These are phyloP conservation scores for Lotmaria passim DNA, from an alignment of 208 protist genomes.

Conservation along the genomic window DNA sequence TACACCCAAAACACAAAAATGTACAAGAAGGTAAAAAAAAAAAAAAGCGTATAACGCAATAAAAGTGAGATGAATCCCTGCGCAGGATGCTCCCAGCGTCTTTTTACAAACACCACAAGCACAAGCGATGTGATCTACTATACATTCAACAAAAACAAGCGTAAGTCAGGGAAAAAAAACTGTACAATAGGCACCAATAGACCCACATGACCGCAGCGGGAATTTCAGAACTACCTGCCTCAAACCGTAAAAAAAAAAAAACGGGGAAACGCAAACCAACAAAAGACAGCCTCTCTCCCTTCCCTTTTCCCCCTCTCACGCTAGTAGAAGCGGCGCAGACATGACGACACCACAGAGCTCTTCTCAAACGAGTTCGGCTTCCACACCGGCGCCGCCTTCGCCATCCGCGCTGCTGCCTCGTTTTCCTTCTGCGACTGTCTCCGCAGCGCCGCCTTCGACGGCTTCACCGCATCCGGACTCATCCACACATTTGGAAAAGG, in stretches of 20 bases:
- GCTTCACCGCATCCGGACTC: slow-evolving; percentile 43
- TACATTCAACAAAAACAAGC: background rate
- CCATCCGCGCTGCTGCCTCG: slow-evolving; percentile 27
- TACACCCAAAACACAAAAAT: too few relatives aligned
- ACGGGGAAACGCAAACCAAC: background rate
- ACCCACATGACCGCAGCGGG: too few relatives aligned
- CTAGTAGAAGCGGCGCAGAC: slow-evolving; percentile 84
- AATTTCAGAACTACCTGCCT: too few relatives aligned
- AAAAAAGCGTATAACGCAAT: too few relatives aligned
- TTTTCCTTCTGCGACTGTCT: slow-evolving; percentile 41
- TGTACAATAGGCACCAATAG: background rate
- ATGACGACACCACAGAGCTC: slow-evolving; percentile 77
- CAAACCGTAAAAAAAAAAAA: background rate
- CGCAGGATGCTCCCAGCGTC: too few relatives aligned
- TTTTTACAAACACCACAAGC: too few relatives aligned
- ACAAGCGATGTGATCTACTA: background rate
- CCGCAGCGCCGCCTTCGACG: slow-evolving; percentile 29
- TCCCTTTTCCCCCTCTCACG: background rate
- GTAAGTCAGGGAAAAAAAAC: background rate
- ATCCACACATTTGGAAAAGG: slow-evolving; percentile 84
- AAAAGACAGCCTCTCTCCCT: background rate
- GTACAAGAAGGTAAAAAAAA: too few relatives aligned
- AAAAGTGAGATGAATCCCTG: too few relatives aligned
- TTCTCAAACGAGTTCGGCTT: slow-evolving; percentile 83
- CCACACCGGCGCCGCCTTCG: slow-evolving; percentile 59